A percentile compares a stretch with the other conserved stretches of the same genome.
Evolutionary conservation across 1,139 yeast genomes (phyloP).

Genomic region (Waltiozyma sp.): DNA sequence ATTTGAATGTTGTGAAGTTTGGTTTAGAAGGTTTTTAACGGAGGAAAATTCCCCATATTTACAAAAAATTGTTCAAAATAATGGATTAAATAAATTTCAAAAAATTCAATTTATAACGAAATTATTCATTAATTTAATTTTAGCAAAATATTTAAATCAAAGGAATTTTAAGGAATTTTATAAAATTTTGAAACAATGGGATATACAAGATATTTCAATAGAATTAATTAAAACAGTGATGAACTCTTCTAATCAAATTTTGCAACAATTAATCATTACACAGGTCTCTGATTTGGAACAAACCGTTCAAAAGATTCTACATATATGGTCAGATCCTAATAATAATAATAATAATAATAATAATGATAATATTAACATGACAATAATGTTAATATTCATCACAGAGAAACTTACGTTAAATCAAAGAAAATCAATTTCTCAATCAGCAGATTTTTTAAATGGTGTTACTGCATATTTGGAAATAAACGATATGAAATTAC

Average conservation of each 20-base stretch:
- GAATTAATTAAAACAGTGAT: constrained; percentile 6
- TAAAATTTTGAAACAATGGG: constrained; percentile 14
- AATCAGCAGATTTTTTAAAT: constrained; percentile 18
- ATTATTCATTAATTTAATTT: constrained; percentile 19
- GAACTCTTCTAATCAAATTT: constrained; percentile 11
- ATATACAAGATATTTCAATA: constrained; percentile 9
- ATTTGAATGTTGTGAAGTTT: constrained; percentile 12
- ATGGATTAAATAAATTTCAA: constrained; percentile 11
- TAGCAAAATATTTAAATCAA: constrained; percentile 5
- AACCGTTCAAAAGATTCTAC: constrained; percentile 2
- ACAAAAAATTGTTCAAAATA: constrained; percentile 2
- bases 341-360: too few relatives aligned
- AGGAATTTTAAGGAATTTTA: constrained; percentile 11
- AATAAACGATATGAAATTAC: constrained; percentile 15
- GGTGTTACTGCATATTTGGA: constrained; percentile 24
- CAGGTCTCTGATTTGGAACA: constrained; percentile 2
- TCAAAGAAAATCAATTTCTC: constrained; percentile 14
- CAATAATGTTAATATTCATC: not conserved
- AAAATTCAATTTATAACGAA: constrained; percentile 16
- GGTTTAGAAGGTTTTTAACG: constrained; percentile 18
- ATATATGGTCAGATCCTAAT: constrained; percentile 19
- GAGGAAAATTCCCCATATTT: constrained; percentile 9
- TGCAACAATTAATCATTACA: constrained; percentile 17
- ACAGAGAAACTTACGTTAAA: not conserved
- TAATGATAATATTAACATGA: too few relatives aligned